Base-by-base conservation (phyloP, 805 yeast genomes). In the Tetrapisispora nanseiensis region DNA sequence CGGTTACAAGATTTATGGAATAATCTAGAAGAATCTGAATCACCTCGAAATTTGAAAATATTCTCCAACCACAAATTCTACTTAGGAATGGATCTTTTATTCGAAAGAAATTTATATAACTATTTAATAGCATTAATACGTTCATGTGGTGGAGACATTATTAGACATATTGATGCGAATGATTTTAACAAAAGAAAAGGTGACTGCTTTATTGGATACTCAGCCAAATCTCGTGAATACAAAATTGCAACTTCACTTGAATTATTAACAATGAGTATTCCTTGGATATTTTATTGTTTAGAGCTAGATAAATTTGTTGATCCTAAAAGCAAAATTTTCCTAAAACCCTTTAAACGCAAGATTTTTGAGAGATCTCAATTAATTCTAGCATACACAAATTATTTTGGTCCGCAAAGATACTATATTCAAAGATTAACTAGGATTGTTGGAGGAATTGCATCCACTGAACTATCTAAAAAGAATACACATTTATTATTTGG, bases 351-450 rank as follows among this genome's bases (percentile, higher is more conserved):
- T 6, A 66, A 67, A 27, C 56, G 59, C 19, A 66, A 58, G 0
- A 51, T 86, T 2, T 66, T 72, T 1, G 76, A 70, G 5, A 74
- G 82, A 68, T 63, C 65, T 13, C 69, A 72, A n/a, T 59, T 77
- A 30, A 64, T 69, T 3, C 73, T 86, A 10, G 71, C 86, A 9
- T 74, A 85, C 3, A 80, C 96, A 0, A 86, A 86, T 52, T 87
- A 84, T 55, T 74, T 82, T 19, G 97, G 97, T 0, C 92, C 83
- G 54, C 83, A 95, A 1, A 66, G 98, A 33, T 65, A 68, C 30
- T 90, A 86, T 52, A 62, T 92, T 28, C 77, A 79, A 41, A 69
- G 69, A 37, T 65, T 90, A 11, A 75, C 82, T 3, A 67, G 68
- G 18, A 68, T 81, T 0, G 56, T 86, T 52, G 97, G 97, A 2